Evolutionary conservation across 2,329 filamentous ascomycete species (phyloP), one percentile per base, ranked within the genome.

Genomic region (Colletotrichum noveboracense): DNA sequence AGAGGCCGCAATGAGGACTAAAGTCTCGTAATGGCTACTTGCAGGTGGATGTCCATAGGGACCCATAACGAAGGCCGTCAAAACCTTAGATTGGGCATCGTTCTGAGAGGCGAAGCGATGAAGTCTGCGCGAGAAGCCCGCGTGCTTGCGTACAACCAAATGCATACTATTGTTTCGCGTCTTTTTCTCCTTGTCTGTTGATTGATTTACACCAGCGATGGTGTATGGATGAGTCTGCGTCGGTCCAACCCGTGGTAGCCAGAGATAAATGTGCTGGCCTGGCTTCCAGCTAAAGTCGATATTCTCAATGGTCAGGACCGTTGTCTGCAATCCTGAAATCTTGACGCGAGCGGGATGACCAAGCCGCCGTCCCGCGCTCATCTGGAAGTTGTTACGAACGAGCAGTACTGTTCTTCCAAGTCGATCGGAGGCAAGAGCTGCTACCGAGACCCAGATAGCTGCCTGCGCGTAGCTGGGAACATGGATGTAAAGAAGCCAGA

Each of bases 391-490:
- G 77, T 89, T 88, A 86, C 88, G 89, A 0, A 89, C 70, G 0
- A 92, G 82, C 72, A 89, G 77, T 2, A 82, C 78, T 78, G 87
- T 81, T 69, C 91, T 88, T 71, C 88, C 88, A n/a, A 87, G 83
- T 5, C 93, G 89, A 78, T 95, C 93, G 74, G 93, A 90, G 65
- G 87, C 90, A 52, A 94, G 86, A 3, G 93, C 87, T 2, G 88
- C 91, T 21, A 94, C 85, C 18, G 92, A 88, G 78, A 94, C 90
- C 92, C 92, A 94, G 55, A 95, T 84, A 71, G 93, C 91, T 80
- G 91, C 91, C 34, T 85, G 86, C 7, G 92, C 89, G 64, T 90
- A 88, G 9, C 80, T 79, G 1, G 93, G 93, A 6, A 93, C 88
- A 81, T 95, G 93, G 43, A 89, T 84, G 79, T 93, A 91, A 14